phyloP scores from a whole-genome alignment of 163 green algal species.

The Chlamydomonas reinhardtii region DNA sequence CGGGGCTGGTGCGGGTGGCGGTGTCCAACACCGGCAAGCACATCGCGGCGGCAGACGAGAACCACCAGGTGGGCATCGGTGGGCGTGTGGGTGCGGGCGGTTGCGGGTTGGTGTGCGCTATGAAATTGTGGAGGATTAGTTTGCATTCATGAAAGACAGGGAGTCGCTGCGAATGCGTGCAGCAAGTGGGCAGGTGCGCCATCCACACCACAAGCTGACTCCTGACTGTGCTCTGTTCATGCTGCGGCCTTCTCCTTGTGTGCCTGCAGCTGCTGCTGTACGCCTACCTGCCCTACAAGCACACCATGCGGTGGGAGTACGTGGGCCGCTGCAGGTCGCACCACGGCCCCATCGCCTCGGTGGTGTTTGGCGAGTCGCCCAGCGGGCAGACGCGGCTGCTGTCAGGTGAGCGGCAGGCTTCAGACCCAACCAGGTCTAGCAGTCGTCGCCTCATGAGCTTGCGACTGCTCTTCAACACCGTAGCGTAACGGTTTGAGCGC shows the following conservation, averaged over 20 bases:
- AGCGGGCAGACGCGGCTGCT: conserved; percentile 76
- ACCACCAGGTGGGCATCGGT: conserved; percentile 30
- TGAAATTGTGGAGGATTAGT: too few relatives aligned
- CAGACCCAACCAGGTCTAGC: too few relatives aligned
- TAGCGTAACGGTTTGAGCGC: too few relatives aligned
- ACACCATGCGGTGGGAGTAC: conserved; percentile 76
- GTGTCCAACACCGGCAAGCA: conserved; percentile 47
- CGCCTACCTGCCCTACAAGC: conserved; percentile 65
- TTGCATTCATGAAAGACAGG: too few relatives aligned
- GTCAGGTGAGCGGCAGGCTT: conserved; percentile 28
- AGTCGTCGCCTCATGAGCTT: too few relatives aligned
- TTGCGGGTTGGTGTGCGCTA: too few relatives aligned
- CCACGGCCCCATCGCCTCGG: conserved; percentile 61
- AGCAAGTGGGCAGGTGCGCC: too few relatives aligned
- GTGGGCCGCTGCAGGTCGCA: conserved; percentile 74
- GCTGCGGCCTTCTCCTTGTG: too few relatives aligned
- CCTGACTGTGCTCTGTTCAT: too few relatives aligned
- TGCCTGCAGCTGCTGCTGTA: conserved; percentile 66
- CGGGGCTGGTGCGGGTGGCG: conserved; percentile 40
- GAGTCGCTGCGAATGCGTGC: too few relatives aligned
- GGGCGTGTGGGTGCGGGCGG: background rate
- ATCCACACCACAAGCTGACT: too few relatives aligned
- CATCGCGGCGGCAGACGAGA: conserved; percentile 45
- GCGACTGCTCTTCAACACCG: too few relatives aligned
- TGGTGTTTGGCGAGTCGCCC: conserved; percentile 76